Evolutionary conservation across 169 alveolate genomes (phyloP), one percentile per base, ranked within the genome.

Genomic region (Theileria sp.): DNA sequence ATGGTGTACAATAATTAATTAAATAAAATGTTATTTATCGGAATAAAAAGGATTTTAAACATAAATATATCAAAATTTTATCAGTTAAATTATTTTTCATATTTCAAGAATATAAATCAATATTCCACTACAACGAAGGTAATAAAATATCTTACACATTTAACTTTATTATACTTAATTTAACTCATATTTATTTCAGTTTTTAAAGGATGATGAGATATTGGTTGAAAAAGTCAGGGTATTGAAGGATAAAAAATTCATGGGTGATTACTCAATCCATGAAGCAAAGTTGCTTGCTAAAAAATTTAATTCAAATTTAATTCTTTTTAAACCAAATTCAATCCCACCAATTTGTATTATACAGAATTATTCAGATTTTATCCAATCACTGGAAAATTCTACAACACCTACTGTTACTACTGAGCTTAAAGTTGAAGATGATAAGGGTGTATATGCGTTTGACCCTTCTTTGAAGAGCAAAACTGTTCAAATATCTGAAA

Each of bases 401-500:
- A 44, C 19, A 10, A 44, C 54, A 44, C 12, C 54, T 8, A 0
- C 19, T 44, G 54, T 44, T 44, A 13, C 3, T 44, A 5, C 19
- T 58, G 67, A 25, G 26, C 3, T 65, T 28, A 25, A 66, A 25
- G 50, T 19, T 2, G 36, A 34, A n/a, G 75, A 68, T 3, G 54
- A 19, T 23, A 77, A 36, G 51, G 54, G 28, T 21, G 32, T 56
- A 13, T 84, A 75, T 28, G 1, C 78, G n/a, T 84, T 84, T 61
- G 90, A 84, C 67, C 90, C 90, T 15, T 60, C 81, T 23, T 19
- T 84, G n/a, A 84, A 84, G 79, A 62, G 74, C 17, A 84, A 84
- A 50, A 76, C 68, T 3, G 79, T 84, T 23, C 90, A 84, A 49
- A 84, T 84, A 19, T 84, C 90, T 21, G 77, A 72, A 23, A 72